Evolutionary conservation across 345 rosid genomes (phyloP).

Genomic region (Citrus mangshanensis): DNA sequence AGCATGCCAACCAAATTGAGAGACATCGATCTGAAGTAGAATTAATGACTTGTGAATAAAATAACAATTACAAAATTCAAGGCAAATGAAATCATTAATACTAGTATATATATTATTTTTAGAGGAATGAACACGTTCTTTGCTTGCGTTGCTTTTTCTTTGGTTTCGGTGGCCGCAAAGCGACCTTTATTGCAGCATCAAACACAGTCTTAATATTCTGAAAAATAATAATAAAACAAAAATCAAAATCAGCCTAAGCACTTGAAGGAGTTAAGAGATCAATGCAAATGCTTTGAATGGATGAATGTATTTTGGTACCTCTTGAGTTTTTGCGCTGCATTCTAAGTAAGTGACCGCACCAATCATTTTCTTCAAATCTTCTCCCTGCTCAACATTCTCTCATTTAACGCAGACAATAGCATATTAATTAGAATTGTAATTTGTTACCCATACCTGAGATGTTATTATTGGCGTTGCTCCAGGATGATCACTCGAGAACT

Average conservation of each 20-base stretch:
- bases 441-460: constrained; percentile 35
- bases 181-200: constrained; percentile 68
- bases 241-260: neutral
- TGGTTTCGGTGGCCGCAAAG: constrained; percentile 59
- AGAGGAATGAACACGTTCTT: constrained; percentile 50
- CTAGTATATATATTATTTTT: neutral
- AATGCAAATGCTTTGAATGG: neutral
- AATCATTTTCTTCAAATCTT: constrained; percentile 67
- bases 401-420: constrained; percentile 4
- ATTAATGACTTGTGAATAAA: neutral
- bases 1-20: constrained; percentile 2
- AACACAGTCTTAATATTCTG: constrained; percentile 79
- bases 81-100: too few species aligned
- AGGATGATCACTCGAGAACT: constrained; percentile 57
- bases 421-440: neutral
- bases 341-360: constrained; percentile 71
- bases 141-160: constrained; percentile 49
- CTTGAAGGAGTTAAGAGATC: neutral
- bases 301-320: constrained; percentile 32
- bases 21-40: neutral
- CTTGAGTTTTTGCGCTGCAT: constrained; percentile 85
- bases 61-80: neutral
- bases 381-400: constrained; percentile 41
- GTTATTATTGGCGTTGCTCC: constrained; percentile 62
- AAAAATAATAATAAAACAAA: neutral